Evolutionary conservation across 305 asterid genomes (phyloP), one percentile per base, ranked within the genome.

Genomic region (Ilex paraguariensis): DNA sequence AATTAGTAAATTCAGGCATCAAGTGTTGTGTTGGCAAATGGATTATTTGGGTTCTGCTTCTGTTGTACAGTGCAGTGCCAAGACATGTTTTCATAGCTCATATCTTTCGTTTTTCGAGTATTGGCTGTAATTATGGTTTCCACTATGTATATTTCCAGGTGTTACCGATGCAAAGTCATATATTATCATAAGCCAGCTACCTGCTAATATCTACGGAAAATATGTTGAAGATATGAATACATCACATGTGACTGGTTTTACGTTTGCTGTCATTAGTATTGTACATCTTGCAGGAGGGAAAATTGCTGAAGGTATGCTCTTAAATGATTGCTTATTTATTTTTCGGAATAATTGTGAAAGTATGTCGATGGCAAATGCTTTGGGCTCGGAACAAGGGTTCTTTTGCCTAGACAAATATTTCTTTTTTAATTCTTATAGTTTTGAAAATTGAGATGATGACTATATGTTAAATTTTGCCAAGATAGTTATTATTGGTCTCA

Each of bases 221-320:
- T 80, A 62, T 64, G 94, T 91, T 70, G 94, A 88, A 80, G 85
- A 91, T 66, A 65, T 53, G 68, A 74, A 58, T 31, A 71, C 54
- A 50, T 61, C 73, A 13, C 96, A 82, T 67, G 31, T 81, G 67
- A 74, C 81, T 17, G 96, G 93, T 42, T 84, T 92, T 59, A 72
- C 90, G 56, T 89, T 92, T 60, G 88, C 82, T 44, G 84, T 87
- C 33, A 59, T 84, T 51, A 82, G 91, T 67, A 81, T 92, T 61
- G 63, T 92, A 68, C 88, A 90, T 57, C 82, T 89, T 59, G 82
- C 82, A 13, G 97, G 95, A 62, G 97, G 95, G 72, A 83, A 75
- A 73, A 67, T 92, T 40, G 54, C 84, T 1, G 96, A 92, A 86
- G 98, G 98, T 91, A 75, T 44, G 56, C 49, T 42, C 2, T 7